A percentile compares a stretch with the other conserved stretches of the same genome.
phyloP scores from a whole-genome alignment of 257 asterid genomes.

The Solanum paucissectum region DNA sequence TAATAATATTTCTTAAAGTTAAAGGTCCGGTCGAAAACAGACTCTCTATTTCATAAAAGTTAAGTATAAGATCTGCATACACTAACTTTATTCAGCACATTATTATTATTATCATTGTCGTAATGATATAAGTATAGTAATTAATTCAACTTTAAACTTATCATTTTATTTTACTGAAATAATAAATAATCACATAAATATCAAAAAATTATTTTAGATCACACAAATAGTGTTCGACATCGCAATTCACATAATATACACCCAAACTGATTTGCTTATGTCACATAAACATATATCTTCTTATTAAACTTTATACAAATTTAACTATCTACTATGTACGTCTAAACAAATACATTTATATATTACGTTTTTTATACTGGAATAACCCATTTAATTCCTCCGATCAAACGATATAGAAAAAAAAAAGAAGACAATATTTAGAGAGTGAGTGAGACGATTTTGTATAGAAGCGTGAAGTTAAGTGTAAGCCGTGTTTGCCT shows the following conservation, averaged over 20 bases:
- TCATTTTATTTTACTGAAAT: no score
- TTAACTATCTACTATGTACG: no score
- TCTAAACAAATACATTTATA: no score
- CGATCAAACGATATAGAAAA: neutral
- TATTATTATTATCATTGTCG: no score
- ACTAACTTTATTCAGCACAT: neutral
- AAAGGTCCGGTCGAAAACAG: neutral
- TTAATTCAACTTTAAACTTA: no score
- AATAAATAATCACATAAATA: no score
- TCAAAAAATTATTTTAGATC: neutral
- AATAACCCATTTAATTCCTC: neutral
- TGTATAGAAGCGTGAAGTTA: neutral
- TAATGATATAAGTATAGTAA: no score
- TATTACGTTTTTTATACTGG: no score
- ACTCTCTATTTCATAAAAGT: neutral
- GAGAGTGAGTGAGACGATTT: neutral
- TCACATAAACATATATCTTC: neutral
- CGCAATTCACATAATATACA: neutral
- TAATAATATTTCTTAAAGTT: no score
- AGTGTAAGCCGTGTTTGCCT: constrained; percentile 19
- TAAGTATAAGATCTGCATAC: neutral
- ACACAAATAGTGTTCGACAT: no score
- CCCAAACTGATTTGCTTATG: no score
- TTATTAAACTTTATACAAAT: no score
- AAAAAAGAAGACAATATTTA: neutral